A percentile compares a stretch with the other conserved stretches of the same genome.
These are phyloP conservation scores for Pugionium cornutum DNA, from an alignment of 345 rosid genomes.

Conservation along the genomic window DNA sequence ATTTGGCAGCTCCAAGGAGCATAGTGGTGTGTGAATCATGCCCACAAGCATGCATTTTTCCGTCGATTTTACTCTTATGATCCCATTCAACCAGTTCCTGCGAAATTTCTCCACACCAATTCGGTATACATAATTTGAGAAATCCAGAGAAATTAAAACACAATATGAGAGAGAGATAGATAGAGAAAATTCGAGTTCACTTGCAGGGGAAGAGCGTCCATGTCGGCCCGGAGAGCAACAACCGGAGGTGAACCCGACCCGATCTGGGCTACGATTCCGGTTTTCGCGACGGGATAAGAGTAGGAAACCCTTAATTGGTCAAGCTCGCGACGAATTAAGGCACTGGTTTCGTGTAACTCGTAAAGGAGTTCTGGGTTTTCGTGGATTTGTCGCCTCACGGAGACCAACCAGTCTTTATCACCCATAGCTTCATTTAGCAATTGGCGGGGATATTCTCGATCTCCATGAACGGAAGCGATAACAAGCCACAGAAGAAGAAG, in stretches of 20 bases:
- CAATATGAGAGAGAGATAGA: not conserved
- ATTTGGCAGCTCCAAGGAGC: conserved; percentile 92
- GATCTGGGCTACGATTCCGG: conserved; percentile 71
- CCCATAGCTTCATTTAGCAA: conserved; percentile 47
- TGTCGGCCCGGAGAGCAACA: conserved; percentile 86
- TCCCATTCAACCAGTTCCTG: conserved; percentile 90
- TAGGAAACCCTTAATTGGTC: conserved; percentile 58
- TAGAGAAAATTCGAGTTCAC: conserved; percentile 8
- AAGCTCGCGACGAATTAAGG: conserved; percentile 66
- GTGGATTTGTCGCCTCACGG: conserved; percentile 72
- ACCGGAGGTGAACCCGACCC: conserved; percentile 72
- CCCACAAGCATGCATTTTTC: conserved; percentile 88
- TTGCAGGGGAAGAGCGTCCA: conserved; percentile 79
- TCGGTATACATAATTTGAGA: not conserved
- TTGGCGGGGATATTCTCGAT: conserved; percentile 36
- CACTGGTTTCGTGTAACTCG: conserved; percentile 71
- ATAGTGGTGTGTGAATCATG: conserved; percentile 83
- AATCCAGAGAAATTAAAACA: not conserved
- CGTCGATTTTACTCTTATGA: conserved; percentile 74
- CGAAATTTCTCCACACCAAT: not conserved
- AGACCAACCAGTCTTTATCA: conserved; percentile 63
- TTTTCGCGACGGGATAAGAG: conserved; percentile 62
- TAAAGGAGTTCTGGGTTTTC: conserved; percentile 79
- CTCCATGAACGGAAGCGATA: conserved; percentile 23
- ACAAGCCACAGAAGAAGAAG: not conserved